Base-by-base conservation (phyloP, 2,329 filamentous ascomycete species). In the Clonostachys solani region DNA sequence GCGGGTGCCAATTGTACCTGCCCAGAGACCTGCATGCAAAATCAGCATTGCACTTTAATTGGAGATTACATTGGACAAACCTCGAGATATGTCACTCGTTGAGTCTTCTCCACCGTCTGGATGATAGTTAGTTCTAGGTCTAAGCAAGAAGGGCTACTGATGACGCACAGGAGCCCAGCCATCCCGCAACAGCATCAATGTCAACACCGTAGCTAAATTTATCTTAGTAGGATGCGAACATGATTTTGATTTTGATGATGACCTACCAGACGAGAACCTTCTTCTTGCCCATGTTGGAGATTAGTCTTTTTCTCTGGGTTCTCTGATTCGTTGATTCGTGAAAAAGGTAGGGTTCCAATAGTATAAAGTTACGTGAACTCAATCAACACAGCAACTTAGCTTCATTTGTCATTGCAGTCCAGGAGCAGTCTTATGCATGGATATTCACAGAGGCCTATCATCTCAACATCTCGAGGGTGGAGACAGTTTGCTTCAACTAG, bases 131-230 rank as follows among this genome's bases (percentile, higher is more conserved):
- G 23, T 29, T 29, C 23, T 10, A 29, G 23, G 23, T 29, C 9
- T 10, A 29, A 9, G 8, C 10, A 10, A 9, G 4, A 29, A 29
- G 23, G 23, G 23, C 5, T 9, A 29, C 3, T 9, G 9, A 29
- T 29, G 3, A 29, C 23, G 10, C 9, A 29, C 23, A 48, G 5
- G 75, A 78, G n/a, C 77, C 77, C 3, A 78, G 64, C 70, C 71
- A 79, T 45, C 72, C 71, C 2, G 73, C 74, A 5, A 80, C 65
- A 15, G 76, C 76, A 49, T 80, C 77, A 52, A 80, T 79, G 56
- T 80, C 76, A 33, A 69, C 57, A 18, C 46, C 46, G 29, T 48
- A 48, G 35, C 46, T 48, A 36, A 38, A 23, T n/a, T 16, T 8
- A 12, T 9, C 16, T 38, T 38, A 19, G 17, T 12, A 12, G 10